Percentiles rank a stretch among this genome's conserved stretches.
phyloP scores from a whole-genome alignment of 495 filamentous ascomycete genomes.

The Podospora bellae-mahoneyi region DNA sequence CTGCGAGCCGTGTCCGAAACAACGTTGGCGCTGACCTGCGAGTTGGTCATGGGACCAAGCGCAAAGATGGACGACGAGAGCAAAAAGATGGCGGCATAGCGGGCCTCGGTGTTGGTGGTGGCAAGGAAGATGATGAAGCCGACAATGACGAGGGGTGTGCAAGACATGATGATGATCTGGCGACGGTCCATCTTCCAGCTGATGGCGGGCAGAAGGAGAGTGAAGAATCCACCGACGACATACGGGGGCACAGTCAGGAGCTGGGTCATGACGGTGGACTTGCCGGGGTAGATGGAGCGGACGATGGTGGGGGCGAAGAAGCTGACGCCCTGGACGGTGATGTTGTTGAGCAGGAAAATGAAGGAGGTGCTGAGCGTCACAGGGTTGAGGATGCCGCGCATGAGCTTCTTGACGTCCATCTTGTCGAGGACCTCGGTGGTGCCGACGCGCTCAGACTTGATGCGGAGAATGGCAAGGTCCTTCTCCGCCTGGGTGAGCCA shows the following conservation, averaged over 20 bases:
- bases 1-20: conserved; percentile 66
- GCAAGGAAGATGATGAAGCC: conserved; percentile 74
- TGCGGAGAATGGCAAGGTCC: conserved; percentile 50
- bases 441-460: conserved; percentile 61
- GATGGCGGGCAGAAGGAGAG: conserved; percentile 57
- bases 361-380: conserved; percentile 53
- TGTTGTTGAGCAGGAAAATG: conserved; percentile 67
- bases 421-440: conserved; percentile 63
- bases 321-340: conserved; percentile 71
- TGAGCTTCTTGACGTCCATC: conserved; percentile 59
- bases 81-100: conserved; percentile 71
- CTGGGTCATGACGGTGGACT: conserved; percentile 46
- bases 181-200: conserved; percentile 56
- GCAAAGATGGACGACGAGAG: conserved; percentile 66
- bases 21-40: conserved; percentile 66
- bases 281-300: conserved; percentile 59
- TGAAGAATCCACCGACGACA: conserved; percentile 65
- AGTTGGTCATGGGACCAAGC: conserved; percentile 61
- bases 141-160: conserved; percentile 55
- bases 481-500: conserved; percentile 59
- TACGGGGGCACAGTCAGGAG: conserved; percentile 72
- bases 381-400: conserved; percentile 32
- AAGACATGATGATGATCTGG: conserved; percentile 62
- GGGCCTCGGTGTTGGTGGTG: conserved; percentile 46
- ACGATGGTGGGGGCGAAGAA: conserved; percentile 75